Conservation (phyloP, 352 stramenopile genomes). For the Phytophthora boehmeriae region DNA sequence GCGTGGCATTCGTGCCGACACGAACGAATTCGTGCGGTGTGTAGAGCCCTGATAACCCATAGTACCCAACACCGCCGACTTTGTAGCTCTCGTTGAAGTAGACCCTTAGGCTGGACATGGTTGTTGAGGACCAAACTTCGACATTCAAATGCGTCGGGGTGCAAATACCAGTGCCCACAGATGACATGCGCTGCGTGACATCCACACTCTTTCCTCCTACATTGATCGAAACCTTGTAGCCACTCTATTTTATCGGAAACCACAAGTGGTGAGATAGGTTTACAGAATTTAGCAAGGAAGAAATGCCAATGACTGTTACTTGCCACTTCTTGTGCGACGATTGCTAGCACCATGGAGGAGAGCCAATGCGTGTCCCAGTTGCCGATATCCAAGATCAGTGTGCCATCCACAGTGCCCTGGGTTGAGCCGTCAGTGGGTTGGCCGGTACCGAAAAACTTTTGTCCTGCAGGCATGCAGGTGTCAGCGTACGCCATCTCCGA, state of each 20-base stretch:
- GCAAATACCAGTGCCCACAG: constrained; percentile 31
- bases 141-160: constrained; percentile 56
- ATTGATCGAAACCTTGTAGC: constrained; percentile 38
- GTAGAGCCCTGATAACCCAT: constrained; percentile 45
- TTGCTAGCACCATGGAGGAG: constrained; percentile 41
- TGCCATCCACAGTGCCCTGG: constrained; percentile 27
- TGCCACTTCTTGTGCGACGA: constrained; percentile 50
- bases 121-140: constrained; percentile 44
- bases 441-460: constrained; percentile 31
- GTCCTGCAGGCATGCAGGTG: constrained; percentile 6
- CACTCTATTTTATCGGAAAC: constrained; percentile 19
- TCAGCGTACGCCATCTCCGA: constrained; percentile 14
- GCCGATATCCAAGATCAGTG: constrained; percentile 37
- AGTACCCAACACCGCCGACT: constrained; percentile 34
- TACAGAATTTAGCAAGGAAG: too few relatives aligned
- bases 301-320: background rate
- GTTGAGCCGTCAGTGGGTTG: constrained; percentile 14
- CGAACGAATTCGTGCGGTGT: constrained; percentile 43
- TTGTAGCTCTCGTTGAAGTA: constrained; percentile 51
- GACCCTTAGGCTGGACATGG: constrained; percentile 14
- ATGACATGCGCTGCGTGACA: constrained; percentile 32
- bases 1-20: constrained; percentile 8
- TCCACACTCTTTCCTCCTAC: constrained; percentile 5
- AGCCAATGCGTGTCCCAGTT: constrained; percentile 55
- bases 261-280: background rate